Evolutionary conservation across 2,329 filamentous ascomycete genomes (phyloP), one percentile per base, ranked within the genome.

Genomic region (Taxawa tesnikishii): DNA sequence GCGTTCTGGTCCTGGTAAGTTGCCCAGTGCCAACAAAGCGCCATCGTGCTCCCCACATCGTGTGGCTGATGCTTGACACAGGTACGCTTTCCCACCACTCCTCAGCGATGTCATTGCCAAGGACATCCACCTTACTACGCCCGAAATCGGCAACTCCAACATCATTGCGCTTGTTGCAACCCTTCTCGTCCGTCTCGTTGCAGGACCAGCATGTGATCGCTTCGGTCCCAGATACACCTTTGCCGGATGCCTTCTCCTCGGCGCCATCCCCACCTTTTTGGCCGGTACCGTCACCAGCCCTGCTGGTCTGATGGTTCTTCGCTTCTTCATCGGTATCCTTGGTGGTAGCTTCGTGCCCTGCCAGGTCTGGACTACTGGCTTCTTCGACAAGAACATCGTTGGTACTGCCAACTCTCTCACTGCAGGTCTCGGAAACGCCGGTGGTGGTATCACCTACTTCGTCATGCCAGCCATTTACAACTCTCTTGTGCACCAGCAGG

Each of bases 351-450:
- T 88, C 46, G 82, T 88, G 1, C 82, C 82, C 9, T 93, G 84
- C 54, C 84, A 92, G 52, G 87, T 93, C 5, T 94, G 85, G 83
- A 83, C 79, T 7, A 94, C 84, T 0, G 83, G 79, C 0, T 94
- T 93, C 65, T 94, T 84, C 53, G 85, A 94, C 60, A 90, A 87
- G 62, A 90, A 87, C 47, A 69, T 94, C 15, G 80, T 94, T 12
- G 87, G 87, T 29, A 87, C 83, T 5, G 83, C 84, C 39, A 94
- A 94, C 50, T 80, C 83, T 3, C 59, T 94, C 12, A 79, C 84
- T 2, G 87, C 77, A 26, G 87, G 87, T 10, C 79, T 82, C 62
- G 87, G 85, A 31, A 94, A 93, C 46, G 72, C 83, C 15, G 85
- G 87, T 37, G 87, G 85, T 41, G 87, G 87, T 34, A 80, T 93